Base-by-base conservation (phyloP, 345 rosid genomes). In the Ricinus communis region DNA sequence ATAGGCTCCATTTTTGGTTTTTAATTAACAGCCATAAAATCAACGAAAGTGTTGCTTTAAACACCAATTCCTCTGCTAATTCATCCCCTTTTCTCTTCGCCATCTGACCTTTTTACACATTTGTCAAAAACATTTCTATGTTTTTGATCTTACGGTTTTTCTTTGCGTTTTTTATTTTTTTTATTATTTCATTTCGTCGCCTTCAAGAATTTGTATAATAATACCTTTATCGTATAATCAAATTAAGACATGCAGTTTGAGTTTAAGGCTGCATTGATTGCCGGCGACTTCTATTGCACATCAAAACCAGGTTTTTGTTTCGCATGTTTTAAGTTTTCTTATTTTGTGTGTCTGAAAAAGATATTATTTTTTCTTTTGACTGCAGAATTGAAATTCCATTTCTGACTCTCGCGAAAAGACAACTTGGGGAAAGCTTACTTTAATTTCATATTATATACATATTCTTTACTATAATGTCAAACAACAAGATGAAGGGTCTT, bases 401-500 rank as follows among this genome's bases (percentile, higher is more conserved):
- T 41, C 21, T 36, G 46, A 22, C 4, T 2, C 43, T 22, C 59
- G 24, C n/a, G n/a, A 36, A 53, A 21, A 38, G 47, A n/a, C 45
- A 50, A 21, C 2, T 5, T 3, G 49, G 3, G 16, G 16, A 19
- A 4, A 5, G 28, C 19, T 22, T 8, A 15, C 38, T 25, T 27
- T 19, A 41, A 8, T 51, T 41, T 4, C n/a, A 27, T 5, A 73
- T 11, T 5, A 36, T 6, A 67, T 21, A 36, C 12, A 25, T 24
- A 55, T 55, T 14, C 12, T 49, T 5, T 30, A 15, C 8, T 13
- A 51, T 62, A 66, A 84, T 85, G 85, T 77, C 90, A 58, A 88
- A 84, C 87, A 74, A 76, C 72, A 90, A 84, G 85, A 82, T 91
- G 93, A 91, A 91, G 77, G 89, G 93, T 75, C 90, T 91, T 40